Percentiles rank a stretch among this genome's conserved stretches.
These are phyloP conservation scores for Aspergillus hortae DNA, from an alignment of 2,329 filamentous ascomycete genomes.

Conservation along the genomic window DNA sequence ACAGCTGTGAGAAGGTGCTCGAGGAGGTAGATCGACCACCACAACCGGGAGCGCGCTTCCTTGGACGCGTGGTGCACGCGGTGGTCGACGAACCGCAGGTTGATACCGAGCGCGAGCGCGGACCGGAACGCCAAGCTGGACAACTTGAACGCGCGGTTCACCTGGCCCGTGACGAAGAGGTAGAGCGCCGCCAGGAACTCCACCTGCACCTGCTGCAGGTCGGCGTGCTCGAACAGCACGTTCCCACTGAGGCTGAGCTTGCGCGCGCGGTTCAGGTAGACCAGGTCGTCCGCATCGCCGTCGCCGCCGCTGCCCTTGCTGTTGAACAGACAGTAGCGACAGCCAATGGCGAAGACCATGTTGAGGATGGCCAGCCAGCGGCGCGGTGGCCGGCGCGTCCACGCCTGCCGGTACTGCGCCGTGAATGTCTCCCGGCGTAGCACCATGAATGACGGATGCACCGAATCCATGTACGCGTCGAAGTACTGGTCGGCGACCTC, in stretches of 20 bases:
- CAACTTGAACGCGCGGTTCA: conserved; percentile 38
- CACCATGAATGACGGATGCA: conserved; percentile 41
- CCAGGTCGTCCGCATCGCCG: conserved; percentile 31
- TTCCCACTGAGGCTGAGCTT: conserved; percentile 33
- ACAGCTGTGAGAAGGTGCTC: conserved; percentile 41
- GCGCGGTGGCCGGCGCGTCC: conserved; percentile 22
- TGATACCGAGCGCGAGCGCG: conserved; percentile 39
- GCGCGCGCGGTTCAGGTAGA: conserved; percentile 40
- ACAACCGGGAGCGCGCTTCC: conserved; percentile 39
- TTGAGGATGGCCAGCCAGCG: conserved; percentile 45
- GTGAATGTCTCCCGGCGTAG: conserved; percentile 36
- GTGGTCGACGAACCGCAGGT: conserved; percentile 36
- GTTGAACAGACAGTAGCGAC: conserved; percentile 35
- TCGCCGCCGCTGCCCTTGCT: conserved; percentile 13
- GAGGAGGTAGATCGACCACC: conserved; percentile 42
- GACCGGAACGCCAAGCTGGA: conserved; percentile 39
- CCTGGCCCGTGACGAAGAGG: conserved; percentile 36
- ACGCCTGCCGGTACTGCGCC: conserved; percentile 37
- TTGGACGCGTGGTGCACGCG: conserved; percentile 34
- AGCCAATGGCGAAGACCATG: conserved; percentile 45
- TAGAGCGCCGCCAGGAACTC: conserved; percentile 39
- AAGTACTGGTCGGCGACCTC: conserved; percentile 37
- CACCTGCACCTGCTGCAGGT: conserved; percentile 44
- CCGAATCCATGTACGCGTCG: conserved; percentile 35
- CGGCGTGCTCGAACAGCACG: conserved; percentile 38